A percentile compares a stretch with the other conserved stretches of the same genome.
These are phyloP conservation scores for Kodamaea kaohsiungensis DNA, from an alignment of 805 yeast genomes.

Conservation along the genomic window DNA sequence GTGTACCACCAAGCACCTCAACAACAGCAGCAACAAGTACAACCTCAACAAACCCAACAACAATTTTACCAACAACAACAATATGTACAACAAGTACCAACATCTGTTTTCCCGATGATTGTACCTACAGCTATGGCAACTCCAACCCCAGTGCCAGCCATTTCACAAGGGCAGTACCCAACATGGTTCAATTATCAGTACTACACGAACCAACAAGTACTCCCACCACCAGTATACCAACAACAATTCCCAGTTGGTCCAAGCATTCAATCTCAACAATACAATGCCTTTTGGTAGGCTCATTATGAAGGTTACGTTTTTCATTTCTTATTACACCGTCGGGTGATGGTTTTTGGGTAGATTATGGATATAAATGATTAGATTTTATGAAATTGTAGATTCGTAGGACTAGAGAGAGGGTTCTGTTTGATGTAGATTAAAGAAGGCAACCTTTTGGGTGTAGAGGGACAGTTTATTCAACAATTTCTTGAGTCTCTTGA, in stretches of 20 bases:
- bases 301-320: neutral
- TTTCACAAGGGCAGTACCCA: neutral
- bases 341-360: neutral
- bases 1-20: neutral
- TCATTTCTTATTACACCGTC: neutral
- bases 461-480: too few species aligned
- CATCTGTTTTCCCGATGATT: neutral
- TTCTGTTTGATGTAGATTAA: too few species aligned
- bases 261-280: neutral
- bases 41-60: neutral
- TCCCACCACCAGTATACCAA: neutral
- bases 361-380: neutral
- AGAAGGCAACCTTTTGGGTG: too few species aligned
- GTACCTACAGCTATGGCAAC: neutral
- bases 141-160: slow-evolving; percentile 7
- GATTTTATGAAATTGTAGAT: neutral
- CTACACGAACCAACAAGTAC: neutral
- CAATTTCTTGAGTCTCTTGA: too few species aligned
- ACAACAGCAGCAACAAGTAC: slow-evolving; percentile 2
- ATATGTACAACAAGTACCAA: neutral
- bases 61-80: neutral
- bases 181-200: neutral
- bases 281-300: neutral
- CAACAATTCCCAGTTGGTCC: neutral
- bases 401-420: too few species aligned